Evolutionary conservation across 768 basidiomycete species (phyloP), one percentile per base, ranked within the genome.

Genomic region (Psilocybe cyanescens): DNA sequence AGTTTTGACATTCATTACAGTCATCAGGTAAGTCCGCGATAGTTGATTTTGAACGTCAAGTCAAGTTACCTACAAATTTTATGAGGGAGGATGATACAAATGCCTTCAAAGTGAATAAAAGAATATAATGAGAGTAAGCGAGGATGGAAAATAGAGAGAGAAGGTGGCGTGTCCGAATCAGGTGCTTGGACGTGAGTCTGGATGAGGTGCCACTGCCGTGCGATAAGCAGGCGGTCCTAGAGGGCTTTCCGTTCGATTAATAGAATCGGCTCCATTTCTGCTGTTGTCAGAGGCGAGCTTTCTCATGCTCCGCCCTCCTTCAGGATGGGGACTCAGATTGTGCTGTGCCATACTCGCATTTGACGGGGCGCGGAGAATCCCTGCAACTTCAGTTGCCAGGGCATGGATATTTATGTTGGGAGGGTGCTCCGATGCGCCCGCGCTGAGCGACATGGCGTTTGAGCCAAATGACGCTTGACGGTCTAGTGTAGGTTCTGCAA

Each of bases 331-430:
- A 29, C 17, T 17, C 19, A 19, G 31, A 35, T 12, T 17, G 28
- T 12, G 17, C 35, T 39, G 51, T 4, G 52, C 28, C 17, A 45
- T n/a, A 1, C 33, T 48, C 7, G 54, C 55, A 16, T 37, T 17
- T 4, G 57, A 59, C 31, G 58, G 59, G 31, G 55, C 19, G 12
- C 55, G 53, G 9, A 69, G 53, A 28, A 67, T 49, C 2, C 61
- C 60, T 4, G 59, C 68, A 6, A 69, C 66, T 46, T 69, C 68
- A 24, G 47, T 64, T 8, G 68, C 68, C 8, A 69, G 53, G 3
- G 66, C 61, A 4, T 67, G 59, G 14, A 69, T 57, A 37, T 67
- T 59, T 16, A 69, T 44, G 17, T 51, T 58, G 16, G 33, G 28
- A 37, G 41, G 17, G 12, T 55, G 24, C 28, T 52, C 51, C 4